A percentile compares a stretch with the other conserved stretches of the same genome.
Evolutionary conservation across 2,329 filamentous ascomycete genomes (phyloP).

Genomic region (Ascochyta fabae): DNA sequence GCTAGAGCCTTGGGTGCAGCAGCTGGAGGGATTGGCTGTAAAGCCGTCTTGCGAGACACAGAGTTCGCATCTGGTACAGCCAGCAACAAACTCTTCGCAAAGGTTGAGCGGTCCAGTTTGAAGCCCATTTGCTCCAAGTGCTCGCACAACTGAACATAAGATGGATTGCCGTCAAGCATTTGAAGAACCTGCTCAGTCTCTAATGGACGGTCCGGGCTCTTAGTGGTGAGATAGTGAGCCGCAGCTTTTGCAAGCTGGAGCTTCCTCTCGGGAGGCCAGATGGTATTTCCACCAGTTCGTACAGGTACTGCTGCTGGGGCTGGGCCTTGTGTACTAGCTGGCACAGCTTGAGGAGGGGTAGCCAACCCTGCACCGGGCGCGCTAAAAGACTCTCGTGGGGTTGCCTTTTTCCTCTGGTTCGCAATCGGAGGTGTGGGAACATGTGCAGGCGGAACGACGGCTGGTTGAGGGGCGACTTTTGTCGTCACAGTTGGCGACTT

Average conservation of each 20-base stretch:
- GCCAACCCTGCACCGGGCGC: slow-evolving; percentile 11
- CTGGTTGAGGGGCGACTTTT: slow-evolving; percentile 31
- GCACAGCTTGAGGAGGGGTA: slow-evolving; percentile 4
- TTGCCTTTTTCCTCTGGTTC: slow-evolving; percentile 33
- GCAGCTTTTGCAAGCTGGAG: slow-evolving; percentile 58
- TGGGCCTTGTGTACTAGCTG: slow-evolving; percentile 12
- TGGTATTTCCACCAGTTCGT: slow-evolving; percentile 38
- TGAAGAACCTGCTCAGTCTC: slow-evolving; percentile 51
- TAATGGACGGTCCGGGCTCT: slow-evolving; percentile 52
- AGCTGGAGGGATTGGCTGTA: slow-evolving; percentile 8
- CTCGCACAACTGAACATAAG: slow-evolving; percentile 63
- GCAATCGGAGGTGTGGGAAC: slow-evolving; percentile 21
- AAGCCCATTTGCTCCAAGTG: slow-evolving; percentile 58
- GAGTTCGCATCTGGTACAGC: slow-evolving; percentile 53
- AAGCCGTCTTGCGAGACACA: slow-evolving; percentile 27
- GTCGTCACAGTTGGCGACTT: slow-evolving; percentile 36
- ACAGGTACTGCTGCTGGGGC: slow-evolving; percentile 11
- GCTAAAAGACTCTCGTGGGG: slow-evolving; percentile 21
- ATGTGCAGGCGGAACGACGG: slow-evolving; percentile 14
- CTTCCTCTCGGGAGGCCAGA: slow-evolving; percentile 62
- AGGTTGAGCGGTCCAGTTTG: slow-evolving; percentile 58
- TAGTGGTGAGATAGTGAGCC: slow-evolving; percentile 54
- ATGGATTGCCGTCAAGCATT: slow-evolving; percentile 61
- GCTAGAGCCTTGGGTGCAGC: slow-evolving; percentile 10
- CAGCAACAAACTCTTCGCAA: slow-evolving; percentile 59